These are phyloP conservation scores for Carallia brachiata DNA, from an alignment of 345 rosid genomes.

Conservation along the genomic window DNA sequence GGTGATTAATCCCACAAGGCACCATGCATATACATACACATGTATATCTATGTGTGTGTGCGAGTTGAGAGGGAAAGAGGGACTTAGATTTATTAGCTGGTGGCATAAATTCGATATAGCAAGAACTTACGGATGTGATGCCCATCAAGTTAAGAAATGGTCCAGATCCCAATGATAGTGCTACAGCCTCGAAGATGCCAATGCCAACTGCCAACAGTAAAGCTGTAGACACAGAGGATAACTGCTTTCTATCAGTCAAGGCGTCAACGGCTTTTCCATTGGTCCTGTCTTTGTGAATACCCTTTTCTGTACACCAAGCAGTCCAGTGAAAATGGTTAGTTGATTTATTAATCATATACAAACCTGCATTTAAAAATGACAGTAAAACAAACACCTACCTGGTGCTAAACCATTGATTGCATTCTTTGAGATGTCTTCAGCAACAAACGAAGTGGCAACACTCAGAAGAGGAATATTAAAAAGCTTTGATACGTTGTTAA, in stretches of 20 bases:
- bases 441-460: constrained; percentile 92
- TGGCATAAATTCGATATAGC: background rate
- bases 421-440: constrained; percentile 78
- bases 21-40: background rate
- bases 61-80: background rate
- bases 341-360: no score
- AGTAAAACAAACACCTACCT: constrained; percentile 31
- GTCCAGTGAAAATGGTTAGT: background rate
- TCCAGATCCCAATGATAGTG: constrained; percentile 74
- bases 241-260: constrained; percentile 58
- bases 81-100: background rate
- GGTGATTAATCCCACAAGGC: constrained; percentile 1
- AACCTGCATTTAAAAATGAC: background rate
- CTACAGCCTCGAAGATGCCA: constrained; percentile 79
- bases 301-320: constrained; percentile 33
- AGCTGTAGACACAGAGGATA: constrained; percentile 90
- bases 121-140: constrained; percentile 55
- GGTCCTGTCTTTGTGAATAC: constrained; percentile 24
- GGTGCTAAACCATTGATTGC: constrained; percentile 39
- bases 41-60: background rate
- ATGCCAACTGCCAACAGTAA: constrained; percentile 73
- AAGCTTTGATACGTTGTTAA: constrained; percentile 85
- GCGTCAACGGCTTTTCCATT: constrained; percentile 40
- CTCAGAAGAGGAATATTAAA: constrained; percentile 94
- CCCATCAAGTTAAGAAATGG: constrained; percentile 80